Percentiles rank a stretch among this genome's conserved stretches.
Evolutionary conservation across 495 filamentous ascomycete genomes (phyloP).

Genomic region (Pseudevernia furfuracea): DNA sequence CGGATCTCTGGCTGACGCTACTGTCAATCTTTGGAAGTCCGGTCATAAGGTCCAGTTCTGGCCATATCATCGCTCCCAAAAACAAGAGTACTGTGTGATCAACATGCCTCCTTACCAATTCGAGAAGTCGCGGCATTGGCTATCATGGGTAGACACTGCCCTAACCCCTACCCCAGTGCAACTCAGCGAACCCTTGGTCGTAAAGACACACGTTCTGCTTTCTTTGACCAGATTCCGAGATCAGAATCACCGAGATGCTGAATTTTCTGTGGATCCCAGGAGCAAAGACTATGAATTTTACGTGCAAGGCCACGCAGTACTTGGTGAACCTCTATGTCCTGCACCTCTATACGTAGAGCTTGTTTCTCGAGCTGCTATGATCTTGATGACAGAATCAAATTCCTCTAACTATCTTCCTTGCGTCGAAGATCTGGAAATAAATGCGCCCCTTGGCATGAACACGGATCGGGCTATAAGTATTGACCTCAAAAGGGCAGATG

Average conservation of each 20-base stretch:
- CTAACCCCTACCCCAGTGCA: no score
- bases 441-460: constrained; percentile 14
- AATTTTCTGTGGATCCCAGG: constrained; percentile 14
- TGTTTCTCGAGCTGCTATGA: constrained; percentile 18
- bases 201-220: neutral
- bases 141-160: constrained; percentile 1
- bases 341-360: constrained; percentile 41
- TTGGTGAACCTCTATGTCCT: constrained; percentile 33
- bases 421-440: constrained; percentile 18
- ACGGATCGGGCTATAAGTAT: constrained; percentile 2
- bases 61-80: constrained; percentile 39
- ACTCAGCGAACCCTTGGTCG: no score
- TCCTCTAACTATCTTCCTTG: constrained; percentile 2
- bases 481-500: neutral
- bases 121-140: constrained; percentile 39
- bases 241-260: neutral
- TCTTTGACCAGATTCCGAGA: neutral
- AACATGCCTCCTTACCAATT: constrained; percentile 50
- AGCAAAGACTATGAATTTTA: constrained; percentile 6
- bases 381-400: neutral
- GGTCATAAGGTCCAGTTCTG: constrained; percentile 40
- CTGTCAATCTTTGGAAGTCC: constrained; percentile 41
- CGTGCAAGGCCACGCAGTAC: constrained; percentile 34
- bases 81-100: constrained; percentile 30
- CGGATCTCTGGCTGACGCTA: constrained; percentile 36